These are phyloP conservation scores for Botrytis paeoniae DNA, from an alignment of 2,329 filamentous ascomycete genomes.

Conservation along the genomic window DNA sequence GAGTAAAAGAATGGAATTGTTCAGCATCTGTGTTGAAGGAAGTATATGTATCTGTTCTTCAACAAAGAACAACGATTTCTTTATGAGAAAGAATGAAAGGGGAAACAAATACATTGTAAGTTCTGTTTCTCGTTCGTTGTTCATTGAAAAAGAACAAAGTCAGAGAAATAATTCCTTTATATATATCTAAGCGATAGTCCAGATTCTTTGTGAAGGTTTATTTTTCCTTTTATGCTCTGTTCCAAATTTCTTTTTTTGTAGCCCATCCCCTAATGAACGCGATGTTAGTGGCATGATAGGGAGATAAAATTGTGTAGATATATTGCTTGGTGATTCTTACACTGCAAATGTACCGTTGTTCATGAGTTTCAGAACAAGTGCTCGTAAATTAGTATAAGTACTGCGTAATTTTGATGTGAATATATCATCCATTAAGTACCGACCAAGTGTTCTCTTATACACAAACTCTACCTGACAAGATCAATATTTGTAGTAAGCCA, in stretches of 20 bases:
- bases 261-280: neutral
- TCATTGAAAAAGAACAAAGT: neutral
- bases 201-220: neutral
- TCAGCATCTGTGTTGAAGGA: neutral
- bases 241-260: neutral
- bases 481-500: neutral
- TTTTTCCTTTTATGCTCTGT: neutral
- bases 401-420: neutral
- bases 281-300: neutral
- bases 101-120: neutral
- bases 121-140: neutral
- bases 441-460: neutral
- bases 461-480: neutral
- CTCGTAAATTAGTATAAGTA: neutral
- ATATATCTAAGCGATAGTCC: too few species aligned
- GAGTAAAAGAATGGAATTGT: slow-evolving; percentile 8
- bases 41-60: neutral
- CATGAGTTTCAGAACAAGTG: neutral
- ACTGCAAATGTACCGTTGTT: neutral
- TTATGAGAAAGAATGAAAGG: neutral
- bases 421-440: neutral
- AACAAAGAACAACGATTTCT: neutral
- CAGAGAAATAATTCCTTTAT: neutral
- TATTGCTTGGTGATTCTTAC: neutral
- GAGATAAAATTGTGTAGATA: neutral